Evolutionary conservation across 2,329 filamentous ascomycete genomes (phyloP).

Genomic region (Hypoxylon sp.): DNA sequence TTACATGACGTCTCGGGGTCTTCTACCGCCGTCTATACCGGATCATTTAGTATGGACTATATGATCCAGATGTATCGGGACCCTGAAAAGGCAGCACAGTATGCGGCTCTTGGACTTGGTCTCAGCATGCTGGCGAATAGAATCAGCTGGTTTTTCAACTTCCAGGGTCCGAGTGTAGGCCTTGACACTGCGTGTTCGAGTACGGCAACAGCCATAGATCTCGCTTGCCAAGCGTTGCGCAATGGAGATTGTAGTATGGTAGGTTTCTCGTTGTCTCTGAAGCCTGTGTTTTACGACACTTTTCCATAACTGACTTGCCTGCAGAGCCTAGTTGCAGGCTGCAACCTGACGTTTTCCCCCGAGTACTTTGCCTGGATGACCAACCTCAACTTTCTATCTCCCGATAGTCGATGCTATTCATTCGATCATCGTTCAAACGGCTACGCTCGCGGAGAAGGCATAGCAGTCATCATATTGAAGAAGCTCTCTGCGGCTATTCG

Average conservation of each 20-base stretch:
- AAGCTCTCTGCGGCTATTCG: constrained; percentile 51
- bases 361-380: constrained; percentile 12
- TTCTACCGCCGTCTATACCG: constrained; percentile 19
- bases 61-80: constrained; percentile 3
- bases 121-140: too few relatives aligned
- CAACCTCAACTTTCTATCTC: constrained; percentile 41
- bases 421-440: constrained; percentile 55
- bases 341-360: constrained; percentile 9
- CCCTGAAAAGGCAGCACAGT: constrained; percentile 17
- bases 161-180: too few relatives aligned
- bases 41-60: constrained; percentile 17
- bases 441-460: constrained; percentile 59
- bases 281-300: too few relatives aligned
- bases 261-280: too few relatives aligned
- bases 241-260: too few relatives aligned
- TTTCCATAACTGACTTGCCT: too few relatives aligned
- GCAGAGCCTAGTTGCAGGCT: constrained; percentile 19
- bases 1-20: constrained; percentile 34
- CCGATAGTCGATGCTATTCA: constrained; percentile 41
- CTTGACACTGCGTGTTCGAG: too few relatives aligned
- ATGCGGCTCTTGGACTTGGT: constrained; percentile 38
- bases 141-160: too few relatives aligned
- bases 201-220: too few relatives aligned
- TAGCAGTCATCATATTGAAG: constrained; percentile 55
- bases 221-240: too few relatives aligned